A percentile compares a stretch with the other conserved stretches of the same genome.
phyloP scores from a whole-genome alignment of 2,329 filamentous ascomycete genomes.

The Phaeoacremonium minimum region DNA sequence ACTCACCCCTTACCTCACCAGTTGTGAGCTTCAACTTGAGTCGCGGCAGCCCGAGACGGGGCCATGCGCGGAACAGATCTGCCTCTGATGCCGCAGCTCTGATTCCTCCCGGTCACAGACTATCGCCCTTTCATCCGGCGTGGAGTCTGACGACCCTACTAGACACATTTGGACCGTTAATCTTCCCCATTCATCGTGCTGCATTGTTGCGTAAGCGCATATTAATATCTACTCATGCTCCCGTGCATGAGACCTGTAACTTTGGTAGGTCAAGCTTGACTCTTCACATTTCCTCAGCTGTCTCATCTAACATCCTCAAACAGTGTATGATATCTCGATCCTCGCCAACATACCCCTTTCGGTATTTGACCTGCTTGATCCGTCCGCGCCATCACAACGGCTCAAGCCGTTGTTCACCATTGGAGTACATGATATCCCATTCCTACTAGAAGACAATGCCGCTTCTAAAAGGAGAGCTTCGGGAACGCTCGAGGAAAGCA shows the following conservation, averaged over 20 bases:
- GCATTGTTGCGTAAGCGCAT: constrained; percentile 85
- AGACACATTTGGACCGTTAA: constrained; percentile 80
- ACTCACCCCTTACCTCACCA: constrained; percentile 50
- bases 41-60: constrained; percentile 28
- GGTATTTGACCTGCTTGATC: constrained; percentile 64
- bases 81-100: constrained; percentile 58
- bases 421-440: constrained; percentile 87
- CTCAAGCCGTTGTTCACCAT: constrained; percentile 86
- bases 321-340: constrained; percentile 92
- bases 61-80: constrained; percentile 53
- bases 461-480: background rate
- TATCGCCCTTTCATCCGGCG: constrained; percentile 80
- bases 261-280: constrained; percentile 59
- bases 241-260: constrained; percentile 81
- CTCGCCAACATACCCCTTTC: constrained; percentile 81
- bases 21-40: constrained; percentile 37
- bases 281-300: background rate
- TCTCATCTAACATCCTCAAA: constrained; percentile 14
- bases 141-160: constrained; percentile 75
- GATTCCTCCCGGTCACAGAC: constrained; percentile 55
- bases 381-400: constrained; percentile 56
- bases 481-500: background rate
- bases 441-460: constrained; percentile 59
- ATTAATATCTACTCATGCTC: constrained; percentile 78
- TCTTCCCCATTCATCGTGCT: constrained; percentile 87